phyloP scores from a whole-genome alignment of 148 eudicot species.

The Vaccinium corymbosum region DNA sequence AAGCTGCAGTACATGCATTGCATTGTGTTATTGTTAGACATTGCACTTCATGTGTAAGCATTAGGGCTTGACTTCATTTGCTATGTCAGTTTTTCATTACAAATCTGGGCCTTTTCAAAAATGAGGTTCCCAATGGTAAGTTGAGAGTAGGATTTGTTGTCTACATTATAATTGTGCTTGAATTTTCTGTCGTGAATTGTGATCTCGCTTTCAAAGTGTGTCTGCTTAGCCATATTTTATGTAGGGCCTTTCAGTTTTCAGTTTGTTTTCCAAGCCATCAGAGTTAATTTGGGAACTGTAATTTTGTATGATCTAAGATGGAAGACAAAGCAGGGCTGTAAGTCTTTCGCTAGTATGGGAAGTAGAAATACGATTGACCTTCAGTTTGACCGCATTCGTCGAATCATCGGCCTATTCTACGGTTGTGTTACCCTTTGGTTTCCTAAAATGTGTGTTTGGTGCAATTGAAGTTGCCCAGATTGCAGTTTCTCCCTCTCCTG shows the following conservation, averaged over 20 bases:
- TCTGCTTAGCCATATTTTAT: neutral
- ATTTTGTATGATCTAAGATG: neutral
- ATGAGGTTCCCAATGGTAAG: neutral
- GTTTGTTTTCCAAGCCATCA: neutral
- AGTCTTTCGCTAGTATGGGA: neutral
- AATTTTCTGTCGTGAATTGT: neutral
- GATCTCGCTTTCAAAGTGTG: neutral
- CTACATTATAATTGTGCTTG: neutral
- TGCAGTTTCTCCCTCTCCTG: conserved; percentile 5
- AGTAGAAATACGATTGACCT: neutral
- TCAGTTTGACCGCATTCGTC: neutral
- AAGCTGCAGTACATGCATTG: neutral
- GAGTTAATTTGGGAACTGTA: neutral
- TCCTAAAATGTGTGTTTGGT: neutral
- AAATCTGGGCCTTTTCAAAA: neutral
- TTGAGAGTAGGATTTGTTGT: neutral
- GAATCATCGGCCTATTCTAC: neutral
- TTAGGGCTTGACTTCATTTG: neutral
- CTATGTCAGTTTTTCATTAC: neutral
- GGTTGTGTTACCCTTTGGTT: neutral
- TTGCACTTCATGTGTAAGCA: neutral
- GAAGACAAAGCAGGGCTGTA: neutral
- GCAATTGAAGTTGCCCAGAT: neutral
- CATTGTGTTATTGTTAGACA: neutral
- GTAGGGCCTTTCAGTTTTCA: conserved; percentile 3